A percentile compares a stretch with the other conserved stretches of the same genome.
Evolutionary conservation across 2,329 filamentous ascomycete species (phyloP).

Genomic region (Thelonectria olida): DNA sequence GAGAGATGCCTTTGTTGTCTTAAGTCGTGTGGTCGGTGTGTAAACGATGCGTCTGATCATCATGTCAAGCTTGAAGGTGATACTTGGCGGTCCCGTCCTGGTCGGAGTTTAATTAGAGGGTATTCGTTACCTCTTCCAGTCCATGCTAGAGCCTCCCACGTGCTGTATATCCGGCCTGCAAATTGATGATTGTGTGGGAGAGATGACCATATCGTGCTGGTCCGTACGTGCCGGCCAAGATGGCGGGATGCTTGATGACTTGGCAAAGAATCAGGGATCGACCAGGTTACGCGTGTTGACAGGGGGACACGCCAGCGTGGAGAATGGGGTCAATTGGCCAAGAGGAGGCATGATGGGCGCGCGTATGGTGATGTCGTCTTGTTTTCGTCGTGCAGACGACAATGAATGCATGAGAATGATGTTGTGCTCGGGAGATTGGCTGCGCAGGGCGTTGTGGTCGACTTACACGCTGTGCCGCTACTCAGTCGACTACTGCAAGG

Average conservation of each 20-base stretch:
- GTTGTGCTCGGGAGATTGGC: no score
- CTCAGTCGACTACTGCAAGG: no score
- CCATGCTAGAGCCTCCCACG: neutral
- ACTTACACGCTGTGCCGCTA: no score
- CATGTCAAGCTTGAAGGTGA: neutral
- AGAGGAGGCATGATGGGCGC: neutral
- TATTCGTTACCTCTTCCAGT: neutral
- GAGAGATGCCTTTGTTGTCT: neutral
- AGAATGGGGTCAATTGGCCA: no score
- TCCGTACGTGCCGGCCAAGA: neutral
- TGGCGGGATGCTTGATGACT: neutral
- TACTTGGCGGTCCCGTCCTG: neutral
- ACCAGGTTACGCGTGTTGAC: neutral
- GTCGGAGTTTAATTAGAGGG: neutral
- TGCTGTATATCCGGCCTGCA: neutral
- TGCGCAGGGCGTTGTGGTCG: no score
- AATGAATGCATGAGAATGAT: no score
- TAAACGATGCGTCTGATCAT: neutral
- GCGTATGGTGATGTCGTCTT: neutral
- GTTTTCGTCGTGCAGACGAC: neutral
- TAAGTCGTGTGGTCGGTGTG: neutral
- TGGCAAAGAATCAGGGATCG: neutral
- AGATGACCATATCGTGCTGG: neutral
- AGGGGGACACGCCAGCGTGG: neutral
- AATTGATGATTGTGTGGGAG: neutral